Evolutionary conservation across 1,139 yeast species (phyloP).

Genomic region (Taphrina flavorubra): DNA sequence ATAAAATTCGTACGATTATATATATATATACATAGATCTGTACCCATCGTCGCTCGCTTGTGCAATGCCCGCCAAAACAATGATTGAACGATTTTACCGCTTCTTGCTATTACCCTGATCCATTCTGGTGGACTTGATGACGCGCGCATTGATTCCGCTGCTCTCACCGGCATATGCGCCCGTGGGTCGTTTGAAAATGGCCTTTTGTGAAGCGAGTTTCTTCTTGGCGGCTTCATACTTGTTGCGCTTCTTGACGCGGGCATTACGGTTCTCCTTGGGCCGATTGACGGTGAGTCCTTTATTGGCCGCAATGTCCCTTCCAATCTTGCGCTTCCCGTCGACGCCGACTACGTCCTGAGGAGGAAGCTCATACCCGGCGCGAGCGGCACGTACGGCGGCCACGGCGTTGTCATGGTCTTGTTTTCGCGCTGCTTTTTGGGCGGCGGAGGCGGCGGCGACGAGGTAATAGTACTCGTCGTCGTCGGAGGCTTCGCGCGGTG

Average conservation of each 20-base stretch:
- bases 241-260: conserved; percentile 98
- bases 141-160: conserved; percentile 95
- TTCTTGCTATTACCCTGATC: conserved; percentile 30
- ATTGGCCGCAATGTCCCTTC: conserved; percentile 89
- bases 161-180: conserved; percentile 86
- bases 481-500: conserved; percentile 48
- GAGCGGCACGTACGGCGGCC: conserved; percentile 65
- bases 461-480: conserved; percentile 52
- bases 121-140: conserved; percentile 77
- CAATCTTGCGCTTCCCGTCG: conserved; percentile 92
- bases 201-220: conserved; percentile 88
- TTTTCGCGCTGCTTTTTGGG: conserved; percentile 61
- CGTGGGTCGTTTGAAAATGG: conserved; percentile 76
- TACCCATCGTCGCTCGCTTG: no score
- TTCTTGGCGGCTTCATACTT: conserved; percentile 93
- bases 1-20: neutral
- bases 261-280: conserved; percentile 90
- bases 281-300: conserved; percentile 93
- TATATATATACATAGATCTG: neutral
- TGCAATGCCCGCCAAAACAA: neutral
- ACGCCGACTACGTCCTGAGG: conserved; percentile 55
- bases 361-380: conserved; percentile 74
- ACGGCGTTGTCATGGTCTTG: conserved; percentile 71
- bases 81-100: conserved; percentile 7
- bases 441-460: conserved; percentile 59